phyloP scores from a whole-genome alignment of 257 asterid species.

The Eucommia ulmoides region DNA sequence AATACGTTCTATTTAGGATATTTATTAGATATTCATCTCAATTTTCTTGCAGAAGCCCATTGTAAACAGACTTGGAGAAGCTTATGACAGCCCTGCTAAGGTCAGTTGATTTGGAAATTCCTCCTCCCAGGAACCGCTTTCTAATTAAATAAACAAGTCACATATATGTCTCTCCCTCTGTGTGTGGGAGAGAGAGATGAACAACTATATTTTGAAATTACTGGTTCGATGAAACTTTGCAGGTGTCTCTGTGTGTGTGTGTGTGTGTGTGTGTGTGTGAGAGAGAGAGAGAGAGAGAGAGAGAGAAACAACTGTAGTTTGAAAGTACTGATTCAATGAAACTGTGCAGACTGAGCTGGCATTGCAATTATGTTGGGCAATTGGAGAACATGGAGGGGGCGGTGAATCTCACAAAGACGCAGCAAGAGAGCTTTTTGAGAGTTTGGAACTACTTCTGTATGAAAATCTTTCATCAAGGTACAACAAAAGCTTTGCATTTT shows the following conservation, averaged over 20 bases:
- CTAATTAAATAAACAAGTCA: too few species aligned
- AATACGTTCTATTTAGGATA: too few species aligned
- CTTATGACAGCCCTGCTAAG: slow-evolving; percentile 68
- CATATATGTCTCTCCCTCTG: too few species aligned
- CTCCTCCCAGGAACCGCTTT: not conserved
- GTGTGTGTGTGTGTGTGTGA: too few species aligned
- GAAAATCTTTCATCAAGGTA: slow-evolving; percentile 89
- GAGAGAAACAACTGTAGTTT: too few species aligned
- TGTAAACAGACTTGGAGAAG: slow-evolving; percentile 81
- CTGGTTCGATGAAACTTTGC: too few species aligned
- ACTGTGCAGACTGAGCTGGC: slow-evolving; percentile 77
- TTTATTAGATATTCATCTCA: not conserved
- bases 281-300: too few species aligned
- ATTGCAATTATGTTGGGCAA: slow-evolving; percentile 93
- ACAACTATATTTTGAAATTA: too few species aligned
- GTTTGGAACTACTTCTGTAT: slow-evolving; percentile 73
- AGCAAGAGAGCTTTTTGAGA: slow-evolving; percentile 92
- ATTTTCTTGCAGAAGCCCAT: slow-evolving; percentile 63
- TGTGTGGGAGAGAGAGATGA: not conserved
- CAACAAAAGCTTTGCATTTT: slow-evolving; percentile 4
- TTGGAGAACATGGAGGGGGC: slow-evolving; percentile 96
- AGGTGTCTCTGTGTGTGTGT: too few species aligned
- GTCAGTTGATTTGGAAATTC: slow-evolving; percentile 19
- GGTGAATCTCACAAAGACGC: slow-evolving; percentile 81
- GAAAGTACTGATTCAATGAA: too few species aligned